Evolutionary conservation across 805 yeast species (phyloP), one percentile per base, ranked within the genome.

Genomic region (Priceomyces fermenticarens): DNA sequence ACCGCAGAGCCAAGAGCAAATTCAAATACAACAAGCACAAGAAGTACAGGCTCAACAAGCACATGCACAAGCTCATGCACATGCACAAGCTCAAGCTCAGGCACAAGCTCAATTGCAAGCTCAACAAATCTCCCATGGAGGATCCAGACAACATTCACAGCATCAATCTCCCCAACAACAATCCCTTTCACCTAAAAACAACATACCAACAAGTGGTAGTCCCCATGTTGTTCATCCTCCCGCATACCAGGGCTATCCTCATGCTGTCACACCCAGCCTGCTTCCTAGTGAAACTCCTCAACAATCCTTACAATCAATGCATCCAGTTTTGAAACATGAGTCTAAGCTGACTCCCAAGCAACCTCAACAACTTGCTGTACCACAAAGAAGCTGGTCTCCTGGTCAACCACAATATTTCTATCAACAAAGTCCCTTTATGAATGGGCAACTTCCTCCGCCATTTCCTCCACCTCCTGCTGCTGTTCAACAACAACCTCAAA

Each of bases 361-460:
- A 37, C 52, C 46, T 11, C 62, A 52, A 11, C 63, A 52, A 38
- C 47, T 52, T 25, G 59, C 57, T 6, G 60, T 53, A n/a, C 59
- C 58, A n/a, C 56, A 55, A 26, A 62, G 53, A 32, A 51, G 46
- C 17, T 58, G 63, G 65, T 51, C 58, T 6, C 54, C 57, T 31
- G 44, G 41, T 26, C 49, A 45, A 26, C 57, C 57, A 2, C 58
- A 51, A 23, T 48, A 51, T 41, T 47, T 47, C 33, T 52, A 53
- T 40, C 59, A 55, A 30, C 53, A 41, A 26, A 53, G 46, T 3
- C 53, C 43, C 6, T 44, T 46, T 14, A 39, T 38, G 7, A 33
- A 35, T 12, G 48, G 45, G 3, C 45, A 39, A 14, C 30, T 41
- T n/a, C 41, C 44, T 6, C 40, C 39, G 14, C 40, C 28, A 10